Evolutionary conservation across 1,284 basidiomycete genomes (phyloP).

Genomic region (Ustilago vetiveriae): DNA sequence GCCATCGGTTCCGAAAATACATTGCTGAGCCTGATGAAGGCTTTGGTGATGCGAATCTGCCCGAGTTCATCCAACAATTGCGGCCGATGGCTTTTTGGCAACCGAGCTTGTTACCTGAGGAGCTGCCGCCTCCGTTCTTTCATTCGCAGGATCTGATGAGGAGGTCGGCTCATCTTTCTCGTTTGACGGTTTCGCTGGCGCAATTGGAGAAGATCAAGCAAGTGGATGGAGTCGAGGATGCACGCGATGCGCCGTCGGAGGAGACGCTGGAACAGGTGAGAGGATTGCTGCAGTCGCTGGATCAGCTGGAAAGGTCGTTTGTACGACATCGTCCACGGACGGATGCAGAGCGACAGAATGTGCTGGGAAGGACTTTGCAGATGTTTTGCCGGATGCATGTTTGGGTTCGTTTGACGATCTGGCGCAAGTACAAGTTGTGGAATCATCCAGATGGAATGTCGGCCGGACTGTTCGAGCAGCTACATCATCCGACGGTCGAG

Average conservation of each 20-base stretch:
- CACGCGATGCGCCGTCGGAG: conserved; percentile 1
- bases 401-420: conserved; percentile 44
- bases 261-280: conserved; percentile 25
- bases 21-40: conserved; percentile 45
- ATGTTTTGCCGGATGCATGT: conserved; percentile 52
- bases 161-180: conserved; percentile 30
- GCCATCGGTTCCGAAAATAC: conserved; percentile 42
- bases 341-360: conserved; percentile 28
- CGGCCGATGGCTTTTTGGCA: conserved; percentile 52
- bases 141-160: conserved; percentile 50
- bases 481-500: conserved; percentile 42
- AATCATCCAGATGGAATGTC: neutral
- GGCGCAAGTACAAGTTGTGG: conserved; percentile 47
- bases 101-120: conserved; percentile 32
- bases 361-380: conserved; percentile 42
- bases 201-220: conserved; percentile 27
- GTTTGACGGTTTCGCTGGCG: conserved; percentile 21
- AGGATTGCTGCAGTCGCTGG: conserved; percentile 16
- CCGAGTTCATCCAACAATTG: conserved; percentile 32
- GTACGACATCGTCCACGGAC: conserved; percentile 33
- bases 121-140: conserved; percentile 43
- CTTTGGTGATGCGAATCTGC: conserved; percentile 24
- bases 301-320: conserved; percentile 32
- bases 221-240: conserved; percentile 1
- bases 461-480: conserved; percentile 5